These are phyloP conservation scores for Sarcomyxa edulis DNA, from an alignment of 768 basidiomycete genomes.

Conservation along the genomic window DNA sequence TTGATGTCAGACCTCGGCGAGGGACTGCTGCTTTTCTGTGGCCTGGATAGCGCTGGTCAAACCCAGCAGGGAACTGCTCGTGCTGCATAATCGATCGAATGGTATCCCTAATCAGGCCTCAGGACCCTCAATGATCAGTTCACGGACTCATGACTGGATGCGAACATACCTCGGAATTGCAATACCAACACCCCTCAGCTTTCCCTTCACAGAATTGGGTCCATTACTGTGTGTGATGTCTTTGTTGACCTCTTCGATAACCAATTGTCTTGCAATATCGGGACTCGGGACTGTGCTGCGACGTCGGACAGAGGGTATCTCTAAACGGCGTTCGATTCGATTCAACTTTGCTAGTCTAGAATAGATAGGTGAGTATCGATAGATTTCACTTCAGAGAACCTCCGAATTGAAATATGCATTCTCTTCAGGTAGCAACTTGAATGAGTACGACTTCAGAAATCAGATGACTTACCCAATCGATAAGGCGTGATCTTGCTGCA, in stretches of 20 bases:
- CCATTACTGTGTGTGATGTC: constrained; percentile 12
- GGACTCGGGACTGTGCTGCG: neutral
- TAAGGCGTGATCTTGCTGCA: too few species aligned
- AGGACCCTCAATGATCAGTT: neutral
- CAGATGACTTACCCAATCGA: too few species aligned
- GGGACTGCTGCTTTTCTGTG: constrained; percentile 6
- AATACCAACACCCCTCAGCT: constrained; percentile 5
- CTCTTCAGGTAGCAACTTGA: too few species aligned
- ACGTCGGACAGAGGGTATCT: too few species aligned
- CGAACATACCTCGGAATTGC: constrained; percentile 8
- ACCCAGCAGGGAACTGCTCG: constrained; percentile 10
- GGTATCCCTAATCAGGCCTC: constrained; percentile 4
- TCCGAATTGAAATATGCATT: too few species aligned
- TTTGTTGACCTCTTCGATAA: constrained; percentile 12
- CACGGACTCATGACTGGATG: too few species aligned
- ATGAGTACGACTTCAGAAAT: too few species aligned
- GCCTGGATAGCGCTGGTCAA: constrained; percentile 11
- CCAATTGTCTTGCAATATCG: neutral
- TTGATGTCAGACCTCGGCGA: constrained; percentile 7
- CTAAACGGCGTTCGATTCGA: too few species aligned
- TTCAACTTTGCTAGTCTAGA: too few species aligned
- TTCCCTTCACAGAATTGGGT: constrained; percentile 9
- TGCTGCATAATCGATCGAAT: constrained; percentile 7
- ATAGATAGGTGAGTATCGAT: too few species aligned
- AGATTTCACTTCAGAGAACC: too few species aligned